Base-by-base conservation (phyloP, 129 eudicot genomes). In the Helianthus tuberosus region DNA sequence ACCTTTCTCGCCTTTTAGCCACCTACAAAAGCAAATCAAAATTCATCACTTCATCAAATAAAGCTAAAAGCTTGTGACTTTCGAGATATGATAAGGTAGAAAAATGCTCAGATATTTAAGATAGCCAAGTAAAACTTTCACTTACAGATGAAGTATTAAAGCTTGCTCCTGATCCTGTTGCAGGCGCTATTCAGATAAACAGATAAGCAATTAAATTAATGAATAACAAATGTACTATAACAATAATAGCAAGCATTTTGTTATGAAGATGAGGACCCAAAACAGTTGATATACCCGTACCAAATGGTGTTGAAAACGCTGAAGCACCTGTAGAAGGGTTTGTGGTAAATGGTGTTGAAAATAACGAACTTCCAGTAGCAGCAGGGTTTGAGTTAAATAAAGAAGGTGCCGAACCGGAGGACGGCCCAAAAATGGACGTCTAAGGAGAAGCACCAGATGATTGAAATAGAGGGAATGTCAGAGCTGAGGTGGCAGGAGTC, bases 141-240 rank as follows among this genome's bases (percentile, higher is more conserved):
- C 96, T 93, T 78, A 93, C 98, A 36, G 96, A 83, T 80, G 69
- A 17, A 66, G 84, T 87, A 23, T 82, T 86, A 73, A 90, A 90
- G 83, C 98, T 93, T 61, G 94, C 85, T 51, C 96, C 96, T 13
- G 98, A 90, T 78, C 89, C 98, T 53, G 88, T 82, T 52, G 86
- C 96, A 79, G 98, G 91, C 70, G 96, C 98, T 93, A 71, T 65
- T 36, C 27, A 79, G 71, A 67, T 38, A 27, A 51, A 60, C 55
- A 59, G 35, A 60, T 36, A 51, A 14, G 9, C 6, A 43, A 75
- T 62, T 14, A 75, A 75, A 64, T 15, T 23, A 41, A 6, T 6
- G 20, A 43, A 17, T 38, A 61, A 53, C 62, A 41, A 67, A 51
- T 13, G 10, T 60, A 29, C 44, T 5, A 60, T 29, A 29, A 32